Base-by-base conservation (phyloP, 257 asterid species). In the Avicennia marina region DNA sequence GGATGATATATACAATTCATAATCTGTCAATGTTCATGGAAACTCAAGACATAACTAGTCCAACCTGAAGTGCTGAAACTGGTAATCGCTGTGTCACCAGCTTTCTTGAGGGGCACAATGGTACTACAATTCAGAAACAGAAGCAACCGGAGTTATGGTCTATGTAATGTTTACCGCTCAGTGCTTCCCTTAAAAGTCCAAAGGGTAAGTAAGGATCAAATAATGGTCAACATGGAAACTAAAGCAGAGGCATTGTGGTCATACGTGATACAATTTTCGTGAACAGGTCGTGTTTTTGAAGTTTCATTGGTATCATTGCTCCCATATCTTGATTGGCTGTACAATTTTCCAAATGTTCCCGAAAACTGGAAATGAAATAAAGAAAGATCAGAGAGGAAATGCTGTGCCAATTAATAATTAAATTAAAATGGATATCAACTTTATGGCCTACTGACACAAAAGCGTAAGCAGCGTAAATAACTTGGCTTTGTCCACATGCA, bases 11-110 rank as follows among this genome's bases (percentile, higher is more conserved):
- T 47, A 18, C 3, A 58, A 47, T 32, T 22, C 33, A 11, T 20
- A 8, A 48, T 11, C 2, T 5, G 31, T 1, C 4, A 26, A 52
- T 19, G 6, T 24, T 16, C n/a, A 5, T 2, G 22, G 38, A 26
- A 42, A 25, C 4, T 16, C 33, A 45, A 31, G 40, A 42, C 43
- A 25, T 9, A 32, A 11, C 13, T 25, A 42, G 25, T 65, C 81
- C 29, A 71, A 89, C 97, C 97, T 82, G 97, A 80, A 48, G 97
- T 93, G 77, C 91, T 89, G 87, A 86, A 93, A 58, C 79, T 72
- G 56, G 85, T 78, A 16, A 75, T 59, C 11, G 47, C 54, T 43
- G 78, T 58, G 27, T 74, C 80, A 56, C 80, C 80, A 39, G 74
- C 45, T 66, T 76, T 84, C 64, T 71, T 81, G 43, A 86, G 74